phyloP scores from a whole-genome alignment of 2,329 filamentous ascomycete genomes.

The Torrubiella hemipterigena region DNA sequence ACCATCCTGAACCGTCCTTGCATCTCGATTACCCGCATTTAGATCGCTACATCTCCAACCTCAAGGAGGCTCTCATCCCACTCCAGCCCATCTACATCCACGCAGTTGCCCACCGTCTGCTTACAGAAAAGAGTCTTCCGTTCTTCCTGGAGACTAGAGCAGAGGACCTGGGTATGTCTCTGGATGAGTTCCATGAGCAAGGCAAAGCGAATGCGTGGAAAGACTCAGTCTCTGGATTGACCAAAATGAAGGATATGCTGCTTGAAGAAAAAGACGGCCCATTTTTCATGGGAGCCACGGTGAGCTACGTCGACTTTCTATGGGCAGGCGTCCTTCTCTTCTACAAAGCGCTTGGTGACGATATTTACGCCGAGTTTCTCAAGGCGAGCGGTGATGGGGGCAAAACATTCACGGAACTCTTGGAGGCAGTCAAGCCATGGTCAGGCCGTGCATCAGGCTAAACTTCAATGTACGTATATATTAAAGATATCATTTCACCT shows the following conservation, averaged over 20 bases:
- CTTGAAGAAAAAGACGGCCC: background rate
- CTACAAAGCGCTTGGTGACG: background rate
- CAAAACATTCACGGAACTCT: background rate
- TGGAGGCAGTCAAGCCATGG: background rate
- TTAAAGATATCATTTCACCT: too few relatives aligned
- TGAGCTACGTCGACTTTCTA: background rate
- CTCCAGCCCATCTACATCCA: background rate
- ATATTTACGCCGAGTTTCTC: background rate
- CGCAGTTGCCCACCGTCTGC: background rate
- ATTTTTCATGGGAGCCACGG: background rate
- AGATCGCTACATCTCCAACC: background rate
- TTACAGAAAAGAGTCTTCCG: background rate
- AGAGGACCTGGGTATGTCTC: background rate
- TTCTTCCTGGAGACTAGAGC: background rate
- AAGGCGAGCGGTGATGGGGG: background rate
- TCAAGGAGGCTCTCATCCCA: background rate
- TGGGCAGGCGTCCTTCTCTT: background rate
- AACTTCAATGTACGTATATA: too few relatives aligned
- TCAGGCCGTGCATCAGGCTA: background rate
- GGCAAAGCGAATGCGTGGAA: background rate
- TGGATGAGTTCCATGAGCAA: background rate
- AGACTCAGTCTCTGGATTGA: background rate
- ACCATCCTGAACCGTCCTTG: background rate
- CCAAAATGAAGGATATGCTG: too few relatives aligned
- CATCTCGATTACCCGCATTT: background rate